Conservation (phyloP, 164 flowering plant species). For the Tetracentron sinense region DNA sequence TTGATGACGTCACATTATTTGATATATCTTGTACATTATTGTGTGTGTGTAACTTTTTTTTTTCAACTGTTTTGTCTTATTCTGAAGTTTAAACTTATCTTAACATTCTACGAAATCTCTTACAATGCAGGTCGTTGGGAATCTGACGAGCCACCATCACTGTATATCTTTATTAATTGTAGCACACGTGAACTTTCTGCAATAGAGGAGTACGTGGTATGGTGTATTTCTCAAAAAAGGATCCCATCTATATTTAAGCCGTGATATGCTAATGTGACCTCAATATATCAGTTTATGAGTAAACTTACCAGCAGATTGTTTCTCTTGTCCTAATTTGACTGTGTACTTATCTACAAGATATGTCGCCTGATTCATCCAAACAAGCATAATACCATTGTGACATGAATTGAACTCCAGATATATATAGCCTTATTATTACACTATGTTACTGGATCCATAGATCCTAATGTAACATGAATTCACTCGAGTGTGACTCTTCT, state of each 20-base stretch:
- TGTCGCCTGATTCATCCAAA: not conserved
- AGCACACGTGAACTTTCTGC: conserved; percentile 80
- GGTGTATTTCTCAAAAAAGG: conserved; percentile 17
- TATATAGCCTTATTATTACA: too few relatives aligned
- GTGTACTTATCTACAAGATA: not conserved
- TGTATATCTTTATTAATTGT: conserved; percentile 79
- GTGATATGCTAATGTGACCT: not conserved
- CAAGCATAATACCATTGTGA: too few relatives aligned
- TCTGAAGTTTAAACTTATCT: not conserved
- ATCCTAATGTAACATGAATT: too few relatives aligned
- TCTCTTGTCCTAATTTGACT: not conserved
- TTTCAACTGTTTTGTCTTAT: not conserved
- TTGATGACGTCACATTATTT: not conserved
- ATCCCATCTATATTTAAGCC: not conserved
- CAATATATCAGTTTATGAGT: not conserved
- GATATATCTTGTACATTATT: not conserved
- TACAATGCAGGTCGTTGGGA: conserved; percentile 67
- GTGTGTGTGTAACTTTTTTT: not conserved
- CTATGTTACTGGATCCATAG: too few relatives aligned
- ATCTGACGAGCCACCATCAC: conserved; percentile 70
- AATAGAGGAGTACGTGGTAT: conserved; percentile 95
- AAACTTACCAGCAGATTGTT: not conserved
- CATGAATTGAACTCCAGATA: too few relatives aligned
- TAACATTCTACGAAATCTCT: not conserved
- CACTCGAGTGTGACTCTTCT: too few relatives aligned